phyloP scores from a whole-genome alignment of 1,284 basidiomycete species.

The Mycena citricolor region DNA sequence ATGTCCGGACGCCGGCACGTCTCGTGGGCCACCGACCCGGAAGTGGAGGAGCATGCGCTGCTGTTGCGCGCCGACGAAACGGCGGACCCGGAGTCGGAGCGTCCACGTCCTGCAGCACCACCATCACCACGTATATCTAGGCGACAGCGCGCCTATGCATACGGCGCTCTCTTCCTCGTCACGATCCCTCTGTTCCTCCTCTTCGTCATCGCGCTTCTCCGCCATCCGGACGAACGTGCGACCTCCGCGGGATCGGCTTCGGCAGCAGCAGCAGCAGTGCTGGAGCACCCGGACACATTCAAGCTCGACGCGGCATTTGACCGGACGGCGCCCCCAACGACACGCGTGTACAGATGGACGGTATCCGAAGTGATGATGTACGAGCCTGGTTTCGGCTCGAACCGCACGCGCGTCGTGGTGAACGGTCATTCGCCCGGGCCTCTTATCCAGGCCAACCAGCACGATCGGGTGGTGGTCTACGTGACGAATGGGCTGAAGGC shows the following conservation, averaged over 20 bases:
- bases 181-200: neutral
- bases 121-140: too few species aligned
- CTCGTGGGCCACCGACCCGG: neutral
- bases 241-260: neutral
- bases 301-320: slow-evolving; percentile 18
- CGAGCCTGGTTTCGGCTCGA: slow-evolving; percentile 38
- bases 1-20: too few species aligned
- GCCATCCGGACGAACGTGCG: neutral
- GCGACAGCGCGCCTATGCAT: neutral
- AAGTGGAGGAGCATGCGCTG: neutral
- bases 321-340: slow-evolving; percentile 31
- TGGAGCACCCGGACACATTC: slow-evolving; percentile 3
- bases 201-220: neutral
- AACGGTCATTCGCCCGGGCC: slow-evolving; percentile 51
- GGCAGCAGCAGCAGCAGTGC: neutral
- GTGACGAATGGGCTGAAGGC: slow-evolving; percentile 12
- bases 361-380: slow-evolving; percentile 30
- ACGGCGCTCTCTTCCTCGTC: neutral
- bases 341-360: slow-evolving; percentile 37
- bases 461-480: slow-evolving; percentile 35
- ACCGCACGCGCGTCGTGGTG: slow-evolving; percentile 43
- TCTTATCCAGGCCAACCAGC: slow-evolving; percentile 48
- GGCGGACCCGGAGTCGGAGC: neutral
- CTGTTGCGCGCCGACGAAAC: neutral
- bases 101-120: too few species aligned